Evolutionary conservation across 1,139 yeast species (phyloP).

Genomic region (Keqinozyma sinolaborantium): DNA sequence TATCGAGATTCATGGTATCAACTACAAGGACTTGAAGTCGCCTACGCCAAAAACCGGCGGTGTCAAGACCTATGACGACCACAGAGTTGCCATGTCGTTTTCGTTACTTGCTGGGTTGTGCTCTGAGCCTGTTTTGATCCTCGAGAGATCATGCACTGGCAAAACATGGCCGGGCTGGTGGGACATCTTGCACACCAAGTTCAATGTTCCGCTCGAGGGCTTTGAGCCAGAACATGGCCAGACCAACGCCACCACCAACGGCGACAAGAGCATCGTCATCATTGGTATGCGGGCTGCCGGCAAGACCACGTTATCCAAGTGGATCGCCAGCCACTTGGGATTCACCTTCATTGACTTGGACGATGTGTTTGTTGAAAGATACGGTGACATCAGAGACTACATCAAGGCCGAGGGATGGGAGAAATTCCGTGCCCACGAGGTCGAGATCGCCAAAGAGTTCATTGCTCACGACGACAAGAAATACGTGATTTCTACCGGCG

Average conservation of each 20-base stretch:
- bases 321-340: constrained; percentile 73
- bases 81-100: constrained; percentile 97
- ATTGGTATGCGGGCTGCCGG: constrained; percentile 99
- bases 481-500: constrained; percentile 88
- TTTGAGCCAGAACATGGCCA: constrained; percentile 37
- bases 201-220: constrained; percentile 69
- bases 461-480: constrained; percentile 49
- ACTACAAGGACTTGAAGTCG: constrained; percentile 40
- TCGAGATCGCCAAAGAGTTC: constrained; percentile 51
- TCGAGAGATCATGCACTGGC: constrained; percentile 89
- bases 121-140: constrained; percentile 60
- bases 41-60: constrained; percentile 52
- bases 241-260: constrained; percentile 21
- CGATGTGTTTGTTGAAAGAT: constrained; percentile 56
- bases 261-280: constrained; percentile 62
- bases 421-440: constrained; percentile 70
- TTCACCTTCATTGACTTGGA: constrained; percentile 80
- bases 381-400: constrained; percentile 61
- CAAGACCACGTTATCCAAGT: constrained; percentile 78
- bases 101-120: constrained; percentile 71
- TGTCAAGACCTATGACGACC: constrained; percentile 85
- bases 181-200: constrained; percentile 77
- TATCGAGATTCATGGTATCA: constrained; percentile 74
- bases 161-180: constrained; percentile 99
- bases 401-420: constrained; percentile 83